Percentiles rank a stretch among this genome's conserved stretches.
These are phyloP conservation scores for Allium sativum DNA, from an alignment of 106 monocot genomes.

Conservation along the genomic window DNA sequence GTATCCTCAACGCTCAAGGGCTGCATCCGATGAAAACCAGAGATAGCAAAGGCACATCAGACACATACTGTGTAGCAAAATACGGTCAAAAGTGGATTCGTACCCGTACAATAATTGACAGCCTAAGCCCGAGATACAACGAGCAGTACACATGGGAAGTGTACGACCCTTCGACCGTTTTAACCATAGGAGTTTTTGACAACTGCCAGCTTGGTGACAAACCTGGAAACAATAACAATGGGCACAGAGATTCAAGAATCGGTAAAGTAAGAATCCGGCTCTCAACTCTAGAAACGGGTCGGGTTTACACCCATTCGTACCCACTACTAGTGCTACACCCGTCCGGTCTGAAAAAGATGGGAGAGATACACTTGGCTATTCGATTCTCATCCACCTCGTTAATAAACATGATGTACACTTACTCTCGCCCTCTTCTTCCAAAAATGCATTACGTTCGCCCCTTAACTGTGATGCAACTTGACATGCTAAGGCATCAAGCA, in stretches of 20 bases:
- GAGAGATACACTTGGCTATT: conserved; percentile 32
- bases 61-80: conserved; percentile 34
- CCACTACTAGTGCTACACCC: conserved; percentile 20
- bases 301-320: conserved; percentile 21
- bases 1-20: conserved; percentile 23
- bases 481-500: conserved; percentile 34
- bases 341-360: conserved; percentile 28
- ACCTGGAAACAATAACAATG: conserved; percentile 1
- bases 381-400: conserved; percentile 28
- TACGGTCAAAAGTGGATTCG: conserved; percentile 38
- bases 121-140: conserved; percentile 28
- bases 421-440: conserved; percentile 23
- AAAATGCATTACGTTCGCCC: conserved; percentile 34
- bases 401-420: conserved; percentile 27
- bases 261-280: conserved; percentile 23
- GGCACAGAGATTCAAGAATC: conserved; percentile 17
- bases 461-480: conserved; percentile 31
- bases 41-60: conserved; percentile 27
- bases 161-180: conserved; percentile 28
- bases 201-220: conserved; percentile 33
- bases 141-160: conserved; percentile 44
- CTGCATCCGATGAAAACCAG: conserved; percentile 35
- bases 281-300: conserved; percentile 20
- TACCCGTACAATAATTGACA: conserved; percentile 28
- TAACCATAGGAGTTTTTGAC: conserved; percentile 28